phyloP scores from a whole-genome alignment of 1,284 basidiomycete genomes.

The Trichosporon coremiiforme region DNA sequence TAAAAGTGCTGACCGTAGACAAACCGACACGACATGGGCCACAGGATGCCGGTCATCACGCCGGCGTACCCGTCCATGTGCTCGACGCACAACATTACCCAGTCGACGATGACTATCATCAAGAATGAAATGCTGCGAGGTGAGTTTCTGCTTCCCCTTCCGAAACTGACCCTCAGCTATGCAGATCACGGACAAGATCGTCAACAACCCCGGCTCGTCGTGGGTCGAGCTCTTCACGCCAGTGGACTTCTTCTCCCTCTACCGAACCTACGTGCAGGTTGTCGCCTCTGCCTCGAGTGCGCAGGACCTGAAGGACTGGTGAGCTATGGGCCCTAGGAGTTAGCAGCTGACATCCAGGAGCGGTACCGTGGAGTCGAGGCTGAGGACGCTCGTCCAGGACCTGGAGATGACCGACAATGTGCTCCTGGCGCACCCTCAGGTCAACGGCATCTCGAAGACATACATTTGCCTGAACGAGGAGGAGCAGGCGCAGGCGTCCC shows the following conservation, averaged over 20 bases:
- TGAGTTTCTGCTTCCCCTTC: slow-evolving; percentile 46
- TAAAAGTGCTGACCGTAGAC: slow-evolving; percentile 60
- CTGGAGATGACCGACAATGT: slow-evolving; percentile 93
- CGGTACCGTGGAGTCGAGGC: slow-evolving; percentile 94
- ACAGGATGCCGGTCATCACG: slow-evolving; percentile 99
- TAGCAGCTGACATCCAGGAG: slow-evolving; percentile 61
- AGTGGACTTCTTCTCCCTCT: slow-evolving; percentile 96
- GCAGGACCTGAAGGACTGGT: slow-evolving; percentile 95
- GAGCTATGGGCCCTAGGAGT: slow-evolving; percentile 41
- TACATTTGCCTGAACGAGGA: slow-evolving; percentile 81
- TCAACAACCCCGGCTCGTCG: slow-evolving; percentile 65
- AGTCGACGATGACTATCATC: slow-evolving; percentile 94
- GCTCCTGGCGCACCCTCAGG: slow-evolving; percentile 89
- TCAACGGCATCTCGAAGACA: slow-evolving; percentile 89
- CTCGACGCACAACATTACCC: slow-evolving; percentile 95
- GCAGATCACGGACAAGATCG: slow-evolving; percentile 89
- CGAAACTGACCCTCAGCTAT: slow-evolving; percentile 63
- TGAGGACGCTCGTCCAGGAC: slow-evolving; percentile 96
- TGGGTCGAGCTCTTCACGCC: slow-evolving; percentile 93
- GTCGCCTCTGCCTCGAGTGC: slow-evolving; percentile 83
- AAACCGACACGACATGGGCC: slow-evolving; percentile 87
- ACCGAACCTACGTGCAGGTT: slow-evolving; percentile 97
- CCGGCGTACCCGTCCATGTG: slow-evolving; percentile 99
- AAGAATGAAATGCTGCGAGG: slow-evolving; percentile 95
- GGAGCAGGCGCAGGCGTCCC: slow-evolving; percentile 84